Evolutionary conservation across 768 basidiomycete genomes (phyloP).

Genomic region (Gymnopilus dilepis): DNA sequence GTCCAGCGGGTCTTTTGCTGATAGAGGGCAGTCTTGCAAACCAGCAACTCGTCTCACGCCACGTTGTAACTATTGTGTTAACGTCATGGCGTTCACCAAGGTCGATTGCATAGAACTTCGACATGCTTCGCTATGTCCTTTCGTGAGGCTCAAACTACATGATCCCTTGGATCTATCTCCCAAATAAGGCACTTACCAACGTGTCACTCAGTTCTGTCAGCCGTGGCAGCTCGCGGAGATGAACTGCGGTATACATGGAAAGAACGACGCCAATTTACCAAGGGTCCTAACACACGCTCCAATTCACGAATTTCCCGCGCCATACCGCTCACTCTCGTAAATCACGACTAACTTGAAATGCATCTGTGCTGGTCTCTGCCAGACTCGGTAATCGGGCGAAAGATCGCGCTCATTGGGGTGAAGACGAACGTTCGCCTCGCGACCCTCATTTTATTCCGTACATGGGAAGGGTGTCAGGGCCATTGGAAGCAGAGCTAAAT

Average conservation of each 20-base stretch:
- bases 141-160: too few species aligned
- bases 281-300: neutral
- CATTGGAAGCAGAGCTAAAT: too few species aligned
- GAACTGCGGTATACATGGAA: neutral
- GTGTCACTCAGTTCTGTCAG: too few species aligned
- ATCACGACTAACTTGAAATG: too few species aligned
- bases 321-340: neutral
- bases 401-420: too few species aligned
- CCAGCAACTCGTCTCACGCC: neutral
- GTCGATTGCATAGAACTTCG: neutral
- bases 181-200: neutral
- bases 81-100: neutral
- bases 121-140: neutral
- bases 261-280: neutral
- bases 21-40: neutral
- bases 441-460: neutral
- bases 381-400: too few species aligned
- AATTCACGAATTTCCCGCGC: neutral
- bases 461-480: too few species aligned
- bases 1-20: neutral
- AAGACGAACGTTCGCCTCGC: neutral
- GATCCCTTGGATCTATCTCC: neutral
- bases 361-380: too few species aligned
- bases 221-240: neutral
- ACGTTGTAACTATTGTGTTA: neutral